Conservation (phyloP, 192 early-diverging fungal species). For the Allomyces macrogynus region DNA sequence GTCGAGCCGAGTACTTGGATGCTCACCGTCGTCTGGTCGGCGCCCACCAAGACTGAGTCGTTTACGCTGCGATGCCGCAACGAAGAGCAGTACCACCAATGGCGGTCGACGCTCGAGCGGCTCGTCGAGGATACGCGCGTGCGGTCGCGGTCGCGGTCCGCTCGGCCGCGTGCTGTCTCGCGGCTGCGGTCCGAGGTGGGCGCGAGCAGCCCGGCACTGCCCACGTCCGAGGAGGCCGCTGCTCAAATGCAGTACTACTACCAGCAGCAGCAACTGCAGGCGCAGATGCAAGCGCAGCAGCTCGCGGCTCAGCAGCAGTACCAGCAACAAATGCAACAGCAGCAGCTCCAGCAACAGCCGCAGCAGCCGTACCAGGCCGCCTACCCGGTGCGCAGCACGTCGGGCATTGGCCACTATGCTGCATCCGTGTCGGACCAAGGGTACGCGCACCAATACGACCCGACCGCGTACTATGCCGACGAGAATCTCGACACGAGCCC, state of each 20-base stretch:
- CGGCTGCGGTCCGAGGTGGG: conserved; percentile 4
- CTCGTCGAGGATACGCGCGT: conserved; percentile 35
- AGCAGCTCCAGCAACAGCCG: conserved; percentile 4
- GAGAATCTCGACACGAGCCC: no score
- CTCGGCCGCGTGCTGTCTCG: conserved; percentile 6
- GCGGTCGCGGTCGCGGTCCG: conserved; percentile 1
- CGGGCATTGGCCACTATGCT: no score
- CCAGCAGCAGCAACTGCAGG: conserved; percentile 10
- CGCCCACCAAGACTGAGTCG: conserved; percentile 53
- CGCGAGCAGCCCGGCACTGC: conserved; percentile 1
- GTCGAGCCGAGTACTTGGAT: conserved; percentile 8
- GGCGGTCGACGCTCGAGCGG: conserved; percentile 59
- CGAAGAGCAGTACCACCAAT: conserved; percentile 78
- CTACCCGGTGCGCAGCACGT: no score
- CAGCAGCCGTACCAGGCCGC: conserved; percentile 8
- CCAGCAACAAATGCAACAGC: conserved; percentile 11
- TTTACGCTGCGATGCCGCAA: conserved; percentile 79
- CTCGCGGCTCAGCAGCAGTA: background rate
- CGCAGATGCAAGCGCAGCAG: conserved; percentile 1
- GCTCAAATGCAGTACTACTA: conserved; percentile 3
- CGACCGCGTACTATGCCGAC: no score
- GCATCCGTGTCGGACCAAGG: no score
- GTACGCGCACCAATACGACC: no score
- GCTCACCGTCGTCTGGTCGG: conserved; percentile 66
- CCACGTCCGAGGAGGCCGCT: conserved; percentile 6